phyloP scores from a whole-genome alignment of 305 asterid genomes.

The Fraxinus angustifolia region DNA sequence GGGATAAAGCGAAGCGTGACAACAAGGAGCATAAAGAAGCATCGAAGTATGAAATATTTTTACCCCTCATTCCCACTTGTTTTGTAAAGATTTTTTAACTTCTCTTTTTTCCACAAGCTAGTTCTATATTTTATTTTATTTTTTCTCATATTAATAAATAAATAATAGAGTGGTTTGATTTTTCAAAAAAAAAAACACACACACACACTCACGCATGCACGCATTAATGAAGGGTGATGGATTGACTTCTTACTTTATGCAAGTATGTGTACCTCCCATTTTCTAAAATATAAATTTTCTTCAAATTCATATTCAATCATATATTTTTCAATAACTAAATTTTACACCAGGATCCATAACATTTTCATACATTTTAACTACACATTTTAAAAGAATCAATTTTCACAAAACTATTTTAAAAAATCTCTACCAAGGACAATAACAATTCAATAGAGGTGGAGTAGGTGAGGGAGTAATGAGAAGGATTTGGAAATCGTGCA shows the following conservation, averaged over 20 bases:
- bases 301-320: too few species aligned
- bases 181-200: too few species aligned
- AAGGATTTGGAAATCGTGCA: slow-evolving; percentile 17
- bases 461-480: slow-evolving; percentile 43
- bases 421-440: neutral
- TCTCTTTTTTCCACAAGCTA: neutral
- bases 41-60: neutral
- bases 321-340: too few species aligned
- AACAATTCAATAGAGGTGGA: slow-evolving; percentile 29
- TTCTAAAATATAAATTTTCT: neutral
- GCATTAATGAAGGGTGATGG: neutral
- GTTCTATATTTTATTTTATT: neutral
- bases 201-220: too few species aligned
- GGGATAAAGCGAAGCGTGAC: neutral
- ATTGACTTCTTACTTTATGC: neutral
- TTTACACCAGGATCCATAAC: neutral
- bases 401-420: neutral
- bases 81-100: neutral
- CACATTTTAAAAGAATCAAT: neutral
- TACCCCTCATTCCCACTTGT: neutral
- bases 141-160: neutral
- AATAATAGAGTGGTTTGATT: neutral
- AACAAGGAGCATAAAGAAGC: neutral
- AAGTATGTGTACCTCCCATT: too few species aligned
- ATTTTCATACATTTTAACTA: neutral